Evolutionary conservation across 1,284 basidiomycete genomes (phyloP).

Genomic region (Fistulinella staudtii): DNA sequence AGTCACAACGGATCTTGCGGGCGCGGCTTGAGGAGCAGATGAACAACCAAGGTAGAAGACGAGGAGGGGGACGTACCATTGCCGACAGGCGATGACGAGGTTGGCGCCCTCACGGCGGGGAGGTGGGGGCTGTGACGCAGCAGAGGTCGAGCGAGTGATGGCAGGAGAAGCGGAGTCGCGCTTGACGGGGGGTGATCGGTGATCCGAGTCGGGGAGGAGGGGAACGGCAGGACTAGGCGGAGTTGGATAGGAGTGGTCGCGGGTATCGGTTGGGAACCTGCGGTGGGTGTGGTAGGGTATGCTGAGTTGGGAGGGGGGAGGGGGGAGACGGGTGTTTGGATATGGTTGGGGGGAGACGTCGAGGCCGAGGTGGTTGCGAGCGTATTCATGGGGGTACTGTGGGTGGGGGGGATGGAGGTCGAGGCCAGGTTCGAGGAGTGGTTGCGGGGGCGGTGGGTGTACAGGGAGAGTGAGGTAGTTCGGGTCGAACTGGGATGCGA

Average conservation of each 20-base stretch:
- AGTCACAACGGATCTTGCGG: constrained; percentile 82
- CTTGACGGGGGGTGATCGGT: constrained; percentile 37
- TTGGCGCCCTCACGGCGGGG: constrained; percentile 58
- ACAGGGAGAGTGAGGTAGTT: constrained; percentile 24
- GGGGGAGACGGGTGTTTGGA: constrained; percentile 39
- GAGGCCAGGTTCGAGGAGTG: constrained; percentile 41
- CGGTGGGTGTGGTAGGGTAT: constrained; percentile 39
- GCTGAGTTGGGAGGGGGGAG: constrained; percentile 35
- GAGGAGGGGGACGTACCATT: constrained; percentile 46
- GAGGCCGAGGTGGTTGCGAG: constrained; percentile 43
- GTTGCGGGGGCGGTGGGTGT: constrained; percentile 11
- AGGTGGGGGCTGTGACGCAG: constrained; percentile 30
- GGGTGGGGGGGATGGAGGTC: constrained; percentile 28
- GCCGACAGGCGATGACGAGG: constrained; percentile 66
- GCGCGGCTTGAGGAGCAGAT: constrained; percentile 52
- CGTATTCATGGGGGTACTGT: constrained; percentile 30
- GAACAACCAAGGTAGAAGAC: constrained; percentile 34
- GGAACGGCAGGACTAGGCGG: constrained; percentile 19
- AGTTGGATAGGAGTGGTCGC: constrained; percentile 39
- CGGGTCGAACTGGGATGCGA: constrained; percentile 49
- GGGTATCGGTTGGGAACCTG: constrained; percentile 46
- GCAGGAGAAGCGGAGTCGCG: constrained; percentile 24
- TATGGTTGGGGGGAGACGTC: constrained; percentile 39
- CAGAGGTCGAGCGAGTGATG: constrained; percentile 7
- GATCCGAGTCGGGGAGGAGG: constrained; percentile 37